Evolutionary conservation across 192 early-diverging fungal species (phyloP).

Genomic region (Kickxella alabastrina): DNA sequence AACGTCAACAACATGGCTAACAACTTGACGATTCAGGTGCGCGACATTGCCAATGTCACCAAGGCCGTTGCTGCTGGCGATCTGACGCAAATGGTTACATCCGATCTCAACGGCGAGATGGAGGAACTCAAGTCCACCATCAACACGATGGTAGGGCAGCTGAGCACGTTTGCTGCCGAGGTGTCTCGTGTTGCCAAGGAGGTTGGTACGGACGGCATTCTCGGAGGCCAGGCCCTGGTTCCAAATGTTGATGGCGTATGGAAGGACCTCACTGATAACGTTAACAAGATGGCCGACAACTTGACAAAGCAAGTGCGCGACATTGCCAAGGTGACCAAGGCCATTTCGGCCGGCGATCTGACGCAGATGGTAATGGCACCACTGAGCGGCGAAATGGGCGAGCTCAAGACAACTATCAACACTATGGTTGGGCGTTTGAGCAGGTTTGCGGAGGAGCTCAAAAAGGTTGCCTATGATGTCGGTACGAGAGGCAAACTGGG

Average conservation of each 20-base stretch:
- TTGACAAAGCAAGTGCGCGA: conserved; percentile 64
- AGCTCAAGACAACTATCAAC: conserved; percentile 62
- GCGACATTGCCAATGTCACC: conserved; percentile 63
- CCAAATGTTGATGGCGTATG: conserved; percentile 62
- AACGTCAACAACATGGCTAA: conserved; percentile 72
- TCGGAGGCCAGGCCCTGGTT: conserved; percentile 62
- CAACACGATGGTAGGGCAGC: conserved; percentile 64
- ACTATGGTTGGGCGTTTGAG: conserved; percentile 57
- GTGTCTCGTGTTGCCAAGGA: conserved; percentile 59
- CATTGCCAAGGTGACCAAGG: conserved; percentile 66
- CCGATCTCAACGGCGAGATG: conserved; percentile 60
- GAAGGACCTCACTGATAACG: conserved; percentile 65
- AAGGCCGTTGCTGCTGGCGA: conserved; percentile 70
- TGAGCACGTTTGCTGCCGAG: conserved; percentile 43
- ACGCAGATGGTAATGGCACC: conserved; percentile 51
- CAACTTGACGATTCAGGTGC: conserved; percentile 66
- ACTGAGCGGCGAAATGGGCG: conserved; percentile 57
- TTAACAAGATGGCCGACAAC: conserved; percentile 68
- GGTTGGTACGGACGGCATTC: conserved; percentile 66
- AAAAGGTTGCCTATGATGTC: conserved; percentile 62
- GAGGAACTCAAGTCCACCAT: conserved; percentile 62
- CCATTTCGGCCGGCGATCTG: conserved; percentile 62
- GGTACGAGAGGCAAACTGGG: conserved; percentile 73
- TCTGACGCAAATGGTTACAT: conserved; percentile 56
- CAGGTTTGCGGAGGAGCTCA: conserved; percentile 61